Conservation (phyloP, 2,329 filamentous ascomycete species). For the Venturia pyrina region DNA sequence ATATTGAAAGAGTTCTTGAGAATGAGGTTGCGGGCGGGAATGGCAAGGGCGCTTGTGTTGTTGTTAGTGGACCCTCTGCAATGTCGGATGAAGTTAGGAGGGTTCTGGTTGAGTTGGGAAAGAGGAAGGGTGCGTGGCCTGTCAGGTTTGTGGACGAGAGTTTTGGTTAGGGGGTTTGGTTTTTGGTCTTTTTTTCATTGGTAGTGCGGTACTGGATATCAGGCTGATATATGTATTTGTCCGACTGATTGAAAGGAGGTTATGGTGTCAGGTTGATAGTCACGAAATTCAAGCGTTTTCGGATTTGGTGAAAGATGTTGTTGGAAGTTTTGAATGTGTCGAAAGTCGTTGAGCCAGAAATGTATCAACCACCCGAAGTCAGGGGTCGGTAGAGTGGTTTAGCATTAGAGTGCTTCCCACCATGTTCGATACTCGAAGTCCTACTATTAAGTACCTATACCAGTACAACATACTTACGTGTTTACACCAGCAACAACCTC, state of each 20-base stretch:
- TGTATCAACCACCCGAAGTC: background rate
- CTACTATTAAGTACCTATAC: too few relatives aligned
- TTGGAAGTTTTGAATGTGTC: too few relatives aligned
- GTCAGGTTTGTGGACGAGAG: constrained; percentile 57
- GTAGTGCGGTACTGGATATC: background rate
- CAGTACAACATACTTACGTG: background rate
- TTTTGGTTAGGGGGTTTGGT: constrained; percentile 47
- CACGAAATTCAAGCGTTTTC: too few relatives aligned
- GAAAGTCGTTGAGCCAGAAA: too few relatives aligned
- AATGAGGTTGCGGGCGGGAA: constrained; percentile 46
- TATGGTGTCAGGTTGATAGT: too few relatives aligned
- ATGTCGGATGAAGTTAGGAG: constrained; percentile 53
- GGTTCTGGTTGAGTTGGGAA: constrained; percentile 52
- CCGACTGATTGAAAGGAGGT: too few relatives aligned
- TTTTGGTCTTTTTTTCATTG: background rate
- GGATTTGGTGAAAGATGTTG: too few relatives aligned
- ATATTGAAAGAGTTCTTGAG: constrained; percentile 44
- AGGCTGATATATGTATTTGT: too few relatives aligned
- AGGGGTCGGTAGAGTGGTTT: background rate
- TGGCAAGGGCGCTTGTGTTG: constrained; percentile 38
- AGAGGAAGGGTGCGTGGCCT: constrained; percentile 53
- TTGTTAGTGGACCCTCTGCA: constrained; percentile 62
- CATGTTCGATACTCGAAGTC: background rate
- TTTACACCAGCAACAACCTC: background rate
- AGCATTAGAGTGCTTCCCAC: background rate